Percentiles rank a stretch among this genome's conserved stretches.
Conservation (phyloP, 176 grass and related monocot species). For the Carex myosuroides region DNA sequence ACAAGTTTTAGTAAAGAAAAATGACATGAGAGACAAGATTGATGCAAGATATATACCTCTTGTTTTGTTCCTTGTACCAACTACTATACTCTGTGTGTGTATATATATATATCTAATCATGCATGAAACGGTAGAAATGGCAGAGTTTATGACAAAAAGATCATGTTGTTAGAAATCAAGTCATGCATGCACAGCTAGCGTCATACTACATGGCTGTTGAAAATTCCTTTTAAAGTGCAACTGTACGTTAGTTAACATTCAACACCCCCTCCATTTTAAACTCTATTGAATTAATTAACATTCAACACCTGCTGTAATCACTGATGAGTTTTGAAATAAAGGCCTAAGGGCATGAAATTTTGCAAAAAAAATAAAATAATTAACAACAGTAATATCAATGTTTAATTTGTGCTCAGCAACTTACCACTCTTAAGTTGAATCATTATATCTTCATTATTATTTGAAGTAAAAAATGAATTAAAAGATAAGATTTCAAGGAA, state of each 20-base stretch:
- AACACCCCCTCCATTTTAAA: not conserved
- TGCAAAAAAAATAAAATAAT: not conserved
- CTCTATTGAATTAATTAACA: not conserved
- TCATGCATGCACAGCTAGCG: not conserved
- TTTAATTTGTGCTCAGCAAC: not conserved
- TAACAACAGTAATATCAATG: not conserved
- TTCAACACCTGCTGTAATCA: too few species aligned
- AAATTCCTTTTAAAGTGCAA: not conserved
- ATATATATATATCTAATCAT: not conserved
- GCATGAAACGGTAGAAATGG: not conserved
- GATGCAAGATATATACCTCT: not conserved
- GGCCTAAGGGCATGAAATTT: too few species aligned
- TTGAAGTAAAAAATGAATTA: not conserved
- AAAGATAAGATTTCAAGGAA: not conserved
- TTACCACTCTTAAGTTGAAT: not conserved
- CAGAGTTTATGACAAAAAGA: constrained; percentile 12
- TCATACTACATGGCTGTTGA: not conserved
- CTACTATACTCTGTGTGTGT: not conserved
- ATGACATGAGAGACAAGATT: constrained; percentile 6
- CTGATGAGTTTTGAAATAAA: too few species aligned
- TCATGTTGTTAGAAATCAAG: not conserved
- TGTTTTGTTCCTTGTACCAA: constrained; percentile 13
- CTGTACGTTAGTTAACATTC: not conserved
- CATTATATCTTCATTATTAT: not conserved
- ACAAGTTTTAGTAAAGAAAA: constrained; percentile 10